These are phyloP conservation scores for Basipetospora chlamydospora DNA, from an alignment of 2,329 filamentous ascomycete genomes.

Conservation along the genomic window DNA sequence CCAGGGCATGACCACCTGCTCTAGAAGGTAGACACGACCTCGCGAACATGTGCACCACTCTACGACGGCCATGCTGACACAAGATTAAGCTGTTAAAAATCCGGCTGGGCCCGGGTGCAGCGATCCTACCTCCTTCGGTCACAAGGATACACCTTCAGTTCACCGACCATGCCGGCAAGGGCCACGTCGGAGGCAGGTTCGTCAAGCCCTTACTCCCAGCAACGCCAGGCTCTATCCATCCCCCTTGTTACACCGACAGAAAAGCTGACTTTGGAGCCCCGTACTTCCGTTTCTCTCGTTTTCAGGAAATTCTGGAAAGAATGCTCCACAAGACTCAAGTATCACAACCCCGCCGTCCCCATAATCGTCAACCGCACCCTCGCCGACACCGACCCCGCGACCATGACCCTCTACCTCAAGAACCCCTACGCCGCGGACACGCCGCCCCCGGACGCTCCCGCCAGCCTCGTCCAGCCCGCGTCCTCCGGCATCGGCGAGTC, in stretches of 20 bases:
- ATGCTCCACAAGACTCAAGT: constrained; percentile 74
- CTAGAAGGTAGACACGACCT: no score
- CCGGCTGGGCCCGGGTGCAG: constrained; percentile 69
- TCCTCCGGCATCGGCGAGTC: constrained; percentile 33
- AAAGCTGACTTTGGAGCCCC: no score
- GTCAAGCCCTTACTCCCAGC: constrained; percentile 12
- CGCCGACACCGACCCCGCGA: constrained; percentile 40
- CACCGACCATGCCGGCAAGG: constrained; percentile 42
- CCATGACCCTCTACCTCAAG: constrained; percentile 51
- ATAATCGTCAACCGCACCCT: constrained; percentile 65
- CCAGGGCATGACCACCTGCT: no score
- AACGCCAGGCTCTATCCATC: no score
- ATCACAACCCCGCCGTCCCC: constrained; percentile 72
- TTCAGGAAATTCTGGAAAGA: constrained; percentile 79
- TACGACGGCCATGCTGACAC: neutral
- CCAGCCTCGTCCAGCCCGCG: constrained; percentile 22
- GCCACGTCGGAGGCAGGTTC: constrained; percentile 62
- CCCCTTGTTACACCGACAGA: no score
- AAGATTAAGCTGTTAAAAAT: constrained; percentile 51
- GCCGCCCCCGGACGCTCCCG: constrained; percentile 13
- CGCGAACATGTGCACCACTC: no score
- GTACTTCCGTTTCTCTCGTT: no score
- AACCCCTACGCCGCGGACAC: constrained; percentile 13
- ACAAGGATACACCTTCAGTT: constrained; percentile 65
- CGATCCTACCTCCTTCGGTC: constrained; percentile 62